A percentile compares a stretch with the other conserved stretches of the same genome.
These are phyloP conservation scores for Pilatotrama ljubarskyi DNA, from an alignment of 768 basidiomycete genomes.

Conservation along the genomic window DNA sequence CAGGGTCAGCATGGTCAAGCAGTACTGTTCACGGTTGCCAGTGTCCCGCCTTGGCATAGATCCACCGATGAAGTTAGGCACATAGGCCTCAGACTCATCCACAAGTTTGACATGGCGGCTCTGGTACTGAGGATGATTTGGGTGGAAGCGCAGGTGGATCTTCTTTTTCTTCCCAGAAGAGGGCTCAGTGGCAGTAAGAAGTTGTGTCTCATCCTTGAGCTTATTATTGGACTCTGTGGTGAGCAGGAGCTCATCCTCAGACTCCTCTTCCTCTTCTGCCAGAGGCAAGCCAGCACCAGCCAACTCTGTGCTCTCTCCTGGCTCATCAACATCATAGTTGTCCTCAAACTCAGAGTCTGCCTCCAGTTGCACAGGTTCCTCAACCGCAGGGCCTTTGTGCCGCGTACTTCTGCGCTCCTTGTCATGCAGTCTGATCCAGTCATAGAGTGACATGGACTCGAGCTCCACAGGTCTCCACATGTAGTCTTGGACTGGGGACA, in stretches of 20 bases:
- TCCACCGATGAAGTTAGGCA: background rate
- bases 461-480: conserved; percentile 1
- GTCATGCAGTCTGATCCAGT: background rate
- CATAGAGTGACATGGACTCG: background rate
- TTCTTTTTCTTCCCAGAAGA: too few relatives aligned
- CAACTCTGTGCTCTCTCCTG: too few relatives aligned
- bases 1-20: background rate
- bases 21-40: background rate
- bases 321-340: background rate
- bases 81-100: background rate
- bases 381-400: background rate
- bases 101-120: background rate
- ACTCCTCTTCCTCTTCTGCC: background rate
- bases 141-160: too few relatives aligned
- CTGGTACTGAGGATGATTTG: background rate
- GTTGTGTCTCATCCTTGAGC: too few relatives aligned
- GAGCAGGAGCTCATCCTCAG: background rate
- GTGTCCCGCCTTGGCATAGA: background rate
- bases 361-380: background rate
- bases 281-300: too few relatives aligned
- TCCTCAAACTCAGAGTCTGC: background rate
- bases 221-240: background rate
- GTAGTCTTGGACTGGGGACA: conserved; percentile 17
- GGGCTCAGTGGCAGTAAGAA: too few relatives aligned
- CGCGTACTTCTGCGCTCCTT: background rate